phyloP scores from a whole-genome alignment of 169 alveolate genomes.

The Plasmodium vinckei region DNA sequence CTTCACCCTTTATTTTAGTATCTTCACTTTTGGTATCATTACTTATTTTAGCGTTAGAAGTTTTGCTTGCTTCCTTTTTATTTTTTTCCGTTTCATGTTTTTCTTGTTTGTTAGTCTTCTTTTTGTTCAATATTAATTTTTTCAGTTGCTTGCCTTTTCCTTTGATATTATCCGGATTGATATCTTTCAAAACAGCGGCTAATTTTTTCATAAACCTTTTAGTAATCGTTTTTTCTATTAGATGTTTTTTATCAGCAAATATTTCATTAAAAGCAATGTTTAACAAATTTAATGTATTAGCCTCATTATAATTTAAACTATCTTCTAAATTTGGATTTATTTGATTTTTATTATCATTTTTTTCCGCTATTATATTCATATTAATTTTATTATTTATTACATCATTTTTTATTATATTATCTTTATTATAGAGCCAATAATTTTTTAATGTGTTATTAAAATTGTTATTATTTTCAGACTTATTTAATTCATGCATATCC shows the following conservation, averaged over 20 bases:
- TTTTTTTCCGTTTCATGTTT: background rate
- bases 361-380: background rate
- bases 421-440: conserved; percentile 26
- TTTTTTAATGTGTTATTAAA: conserved; percentile 10
- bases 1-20: conserved; percentile 56
- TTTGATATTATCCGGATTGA: conserved; percentile 42
- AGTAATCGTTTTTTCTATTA: conserved; percentile 67
- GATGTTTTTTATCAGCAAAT: conserved; percentile 27
- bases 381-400: background rate
- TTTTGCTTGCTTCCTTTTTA: background rate
- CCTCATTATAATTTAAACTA: conserved; percentile 74
- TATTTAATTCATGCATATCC: conserved; percentile 20
- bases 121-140: conserved; percentile 18
- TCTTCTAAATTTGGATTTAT: conserved; percentile 66
- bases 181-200: conserved; percentile 39
- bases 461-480: conserved; percentile 30
- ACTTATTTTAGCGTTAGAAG: background rate
- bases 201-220: conserved; percentile 47
- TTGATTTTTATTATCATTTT: conserved; percentile 37
- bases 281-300: conserved; percentile 62
- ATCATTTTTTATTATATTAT: background rate
- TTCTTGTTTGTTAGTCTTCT: conserved; percentile 3
- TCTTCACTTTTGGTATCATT: conserved; percentile 21
- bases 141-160: conserved; percentile 47
- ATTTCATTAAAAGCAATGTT: conserved; percentile 71